Evolutionary conservation across 805 yeast species (phyloP).

Genomic region (Candida nanaspora): DNA sequence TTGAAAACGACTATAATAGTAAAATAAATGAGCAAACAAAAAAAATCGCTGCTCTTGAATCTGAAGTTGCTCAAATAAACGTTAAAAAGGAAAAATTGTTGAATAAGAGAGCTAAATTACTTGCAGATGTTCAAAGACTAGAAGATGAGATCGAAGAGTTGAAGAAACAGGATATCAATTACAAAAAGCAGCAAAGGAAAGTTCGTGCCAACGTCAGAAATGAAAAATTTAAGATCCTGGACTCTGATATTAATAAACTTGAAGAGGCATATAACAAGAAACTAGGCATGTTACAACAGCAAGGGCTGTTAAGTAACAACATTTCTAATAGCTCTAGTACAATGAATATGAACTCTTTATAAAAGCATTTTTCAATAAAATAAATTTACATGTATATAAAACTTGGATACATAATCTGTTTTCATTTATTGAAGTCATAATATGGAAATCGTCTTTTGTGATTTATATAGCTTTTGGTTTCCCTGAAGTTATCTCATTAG

Average conservation of each 20-base stretch:
- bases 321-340: not conserved
- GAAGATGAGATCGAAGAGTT: constrained; percentile 19
- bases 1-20: constrained; percentile 22
- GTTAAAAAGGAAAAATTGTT: constrained; percentile 27
- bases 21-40: constrained; percentile 16
- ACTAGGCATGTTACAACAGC: not conserved
- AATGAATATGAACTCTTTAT: not conserved
- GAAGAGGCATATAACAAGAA: constrained; percentile 14
- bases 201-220: constrained; percentile 16
- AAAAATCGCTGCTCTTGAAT: constrained; percentile 17
- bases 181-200: constrained; percentile 14
- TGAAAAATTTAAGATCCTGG: constrained; percentile 16
- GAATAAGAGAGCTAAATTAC: constrained; percentile 23
- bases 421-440: too few relatives aligned
- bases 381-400: too few relatives aligned
- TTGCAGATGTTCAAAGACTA: constrained; percentile 15
- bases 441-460: too few relatives aligned
- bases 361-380: too few relatives aligned
- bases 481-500: too few relatives aligned
- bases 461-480: too few relatives aligned
- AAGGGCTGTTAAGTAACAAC: not conserved
- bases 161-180: constrained; percentile 16
- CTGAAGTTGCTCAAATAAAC: constrained; percentile 21
- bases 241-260: constrained; percentile 17
- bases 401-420: too few relatives aligned